Evolutionary conservation across 2,329 filamentous ascomycete genomes (phyloP).

Genomic region (Zymoseptoria pseudotritici): DNA sequence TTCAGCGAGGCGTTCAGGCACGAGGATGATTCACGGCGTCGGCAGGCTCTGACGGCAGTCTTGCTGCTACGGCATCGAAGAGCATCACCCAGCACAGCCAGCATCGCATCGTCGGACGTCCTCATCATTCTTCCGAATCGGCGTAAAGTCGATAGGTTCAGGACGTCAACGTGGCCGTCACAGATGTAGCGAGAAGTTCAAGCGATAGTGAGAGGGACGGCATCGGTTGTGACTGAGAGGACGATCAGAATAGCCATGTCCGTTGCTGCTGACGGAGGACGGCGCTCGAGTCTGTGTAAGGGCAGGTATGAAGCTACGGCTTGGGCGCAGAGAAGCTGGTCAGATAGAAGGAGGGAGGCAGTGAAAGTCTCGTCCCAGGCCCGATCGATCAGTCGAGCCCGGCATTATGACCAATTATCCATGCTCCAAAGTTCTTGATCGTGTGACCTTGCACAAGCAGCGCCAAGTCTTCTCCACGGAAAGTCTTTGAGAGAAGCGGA

Average conservation of each 20-base stretch:
- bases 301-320: too few relatives aligned
- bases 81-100: neutral
- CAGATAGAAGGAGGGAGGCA: too few relatives aligned
- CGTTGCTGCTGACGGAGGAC: neutral
- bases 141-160: neutral
- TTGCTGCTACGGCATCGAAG: neutral
- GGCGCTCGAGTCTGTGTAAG: too few relatives aligned
- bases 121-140: neutral
- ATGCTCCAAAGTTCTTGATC: too few relatives aligned
- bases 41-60: neutral
- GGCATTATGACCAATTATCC: too few relatives aligned
- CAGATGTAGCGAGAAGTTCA: neutral
- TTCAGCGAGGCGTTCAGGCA: slow-evolving; percentile 7
- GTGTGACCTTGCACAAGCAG: too few relatives aligned
- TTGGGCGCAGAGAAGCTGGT: too few relatives aligned
- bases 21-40: neutral
- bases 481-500: neutral
- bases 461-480: neutral
- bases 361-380: too few relatives aligned
- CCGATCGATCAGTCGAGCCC: too few relatives aligned
- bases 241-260: neutral
- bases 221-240: neutral
- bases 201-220: neutral
- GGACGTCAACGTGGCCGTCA: neutral
- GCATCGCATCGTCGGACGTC: neutral